Conservation (phyloP, 2,329 filamentous ascomycete species). For the Phialocephala subalpina region DNA sequence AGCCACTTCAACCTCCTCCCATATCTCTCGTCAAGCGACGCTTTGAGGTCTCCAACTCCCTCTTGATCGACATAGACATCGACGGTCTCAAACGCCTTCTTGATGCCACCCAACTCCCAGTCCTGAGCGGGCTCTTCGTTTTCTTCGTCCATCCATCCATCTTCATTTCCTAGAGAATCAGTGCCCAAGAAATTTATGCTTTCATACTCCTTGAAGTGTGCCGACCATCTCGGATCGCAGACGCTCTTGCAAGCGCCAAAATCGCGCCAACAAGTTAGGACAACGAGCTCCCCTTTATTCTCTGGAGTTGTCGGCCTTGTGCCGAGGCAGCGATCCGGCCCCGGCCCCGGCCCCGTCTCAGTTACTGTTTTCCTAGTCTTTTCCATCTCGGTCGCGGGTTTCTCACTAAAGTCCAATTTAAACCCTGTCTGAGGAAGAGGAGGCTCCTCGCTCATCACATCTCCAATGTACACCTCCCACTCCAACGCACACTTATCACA, state of each 20-base stretch:
- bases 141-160: background rate
- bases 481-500: background rate
- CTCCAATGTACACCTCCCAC: background rate
- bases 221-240: conserved; percentile 20
- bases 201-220: conserved; percentile 12
- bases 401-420: background rate
- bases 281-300: background rate
- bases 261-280: conserved; percentile 20
- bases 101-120: conserved; percentile 17
- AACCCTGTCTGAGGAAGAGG: too few species aligned
- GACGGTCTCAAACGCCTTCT: conserved; percentile 7
- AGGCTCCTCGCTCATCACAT: background rate
- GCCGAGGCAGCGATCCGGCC: too few species aligned
- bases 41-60: background rate
- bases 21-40: background rate
- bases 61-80: background rate
- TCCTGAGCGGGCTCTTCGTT: conserved; percentile 9
- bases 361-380: background rate
- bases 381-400: background rate
- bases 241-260: conserved; percentile 21
- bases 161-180: background rate
- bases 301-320: too few species aligned
- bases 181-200: background rate
- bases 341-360: too few species aligned
- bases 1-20: background rate